These are phyloP conservation scores for Kurtzmaniella fragi DNA, from an alignment of 805 yeast species.

Conservation along the genomic window DNA sequence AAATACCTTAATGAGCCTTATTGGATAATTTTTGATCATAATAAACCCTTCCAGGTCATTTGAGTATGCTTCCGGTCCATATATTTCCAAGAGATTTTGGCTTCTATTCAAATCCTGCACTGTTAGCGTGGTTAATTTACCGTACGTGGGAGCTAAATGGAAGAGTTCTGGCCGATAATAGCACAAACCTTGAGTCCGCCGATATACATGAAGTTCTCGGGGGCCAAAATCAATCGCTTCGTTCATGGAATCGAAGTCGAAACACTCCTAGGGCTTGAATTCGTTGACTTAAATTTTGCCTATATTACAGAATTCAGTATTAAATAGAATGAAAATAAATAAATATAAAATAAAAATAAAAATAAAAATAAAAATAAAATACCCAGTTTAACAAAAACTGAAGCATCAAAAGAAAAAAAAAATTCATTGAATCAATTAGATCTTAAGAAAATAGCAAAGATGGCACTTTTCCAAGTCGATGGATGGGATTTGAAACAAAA, in stretches of 20 bases:
- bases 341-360: background rate
- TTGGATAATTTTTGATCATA: slow-evolving; percentile 31
- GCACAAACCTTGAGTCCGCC: slow-evolving; percentile 15
- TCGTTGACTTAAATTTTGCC: too few relatives aligned
- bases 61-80: slow-evolving; percentile 13
- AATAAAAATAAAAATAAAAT: too few relatives aligned
- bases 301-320: too few relatives aligned
- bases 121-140: slow-evolving; percentile 17
- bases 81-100: slow-evolving; percentile 8
- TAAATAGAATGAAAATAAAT: too few relatives aligned
- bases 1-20: slow-evolving; percentile 15
- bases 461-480: slow-evolving; percentile 74
- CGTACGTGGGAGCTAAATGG: slow-evolving; percentile 23
- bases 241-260: too few relatives aligned
- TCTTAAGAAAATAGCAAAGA: slow-evolving; percentile 14
- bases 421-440: background rate
- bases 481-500: slow-evolving; percentile 72
- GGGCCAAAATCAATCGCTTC: slow-evolving; percentile 26
- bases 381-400: too few relatives aligned
- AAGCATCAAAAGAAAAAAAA: background rate
- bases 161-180: slow-evolving; percentile 33
- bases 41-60: slow-evolving; percentile 7
- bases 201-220: slow-evolving; percentile 27
- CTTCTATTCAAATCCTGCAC: slow-evolving; percentile 23
- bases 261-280: too few relatives aligned